Evolutionary conservation across 2,329 filamentous ascomycete species (phyloP).

Genomic region (Diaporthe aspalathi): DNA sequence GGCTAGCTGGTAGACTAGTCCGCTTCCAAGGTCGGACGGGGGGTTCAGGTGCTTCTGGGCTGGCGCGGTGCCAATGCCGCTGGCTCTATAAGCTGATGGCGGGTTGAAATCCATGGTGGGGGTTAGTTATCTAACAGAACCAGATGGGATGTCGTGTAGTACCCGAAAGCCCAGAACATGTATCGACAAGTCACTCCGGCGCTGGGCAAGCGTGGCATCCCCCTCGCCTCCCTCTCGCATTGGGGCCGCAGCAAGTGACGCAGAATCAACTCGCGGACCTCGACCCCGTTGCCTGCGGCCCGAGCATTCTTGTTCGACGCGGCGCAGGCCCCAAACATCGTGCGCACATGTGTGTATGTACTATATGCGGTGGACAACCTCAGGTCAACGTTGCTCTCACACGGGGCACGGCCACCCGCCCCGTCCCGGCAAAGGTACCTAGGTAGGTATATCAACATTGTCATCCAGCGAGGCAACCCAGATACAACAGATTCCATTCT

Average conservation of each 20-base stretch:
- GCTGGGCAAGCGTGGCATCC: background rate
- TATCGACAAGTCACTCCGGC: conserved; percentile 1
- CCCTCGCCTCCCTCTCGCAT: background rate
- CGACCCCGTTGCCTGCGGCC: background rate
- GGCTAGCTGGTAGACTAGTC: background rate
- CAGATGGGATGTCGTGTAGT: background rate
- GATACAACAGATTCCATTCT: background rate
- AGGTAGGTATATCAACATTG: too few species aligned
- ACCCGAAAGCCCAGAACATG: background rate
- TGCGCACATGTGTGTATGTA: background rate
- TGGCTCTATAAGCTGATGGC: background rate
- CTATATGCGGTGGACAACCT: background rate
- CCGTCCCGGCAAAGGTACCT: background rate
- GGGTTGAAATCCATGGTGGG: background rate
- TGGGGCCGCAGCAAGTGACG: too few species aligned
- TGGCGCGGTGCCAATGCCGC: background rate
- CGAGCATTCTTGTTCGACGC: background rate
- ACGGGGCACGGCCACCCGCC: background rate
- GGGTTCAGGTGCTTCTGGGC: background rate
- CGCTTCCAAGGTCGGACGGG: background rate
- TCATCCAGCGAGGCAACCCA: background rate
- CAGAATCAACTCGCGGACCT: background rate
- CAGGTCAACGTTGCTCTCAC: background rate
- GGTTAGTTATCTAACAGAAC: too few species aligned
- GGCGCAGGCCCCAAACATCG: background rate